A percentile compares a stretch with the other conserved stretches of the same genome.
These are phyloP conservation scores for Candida peoriensis DNA, from an alignment of 805 yeast species.

Conservation along the genomic window DNA sequence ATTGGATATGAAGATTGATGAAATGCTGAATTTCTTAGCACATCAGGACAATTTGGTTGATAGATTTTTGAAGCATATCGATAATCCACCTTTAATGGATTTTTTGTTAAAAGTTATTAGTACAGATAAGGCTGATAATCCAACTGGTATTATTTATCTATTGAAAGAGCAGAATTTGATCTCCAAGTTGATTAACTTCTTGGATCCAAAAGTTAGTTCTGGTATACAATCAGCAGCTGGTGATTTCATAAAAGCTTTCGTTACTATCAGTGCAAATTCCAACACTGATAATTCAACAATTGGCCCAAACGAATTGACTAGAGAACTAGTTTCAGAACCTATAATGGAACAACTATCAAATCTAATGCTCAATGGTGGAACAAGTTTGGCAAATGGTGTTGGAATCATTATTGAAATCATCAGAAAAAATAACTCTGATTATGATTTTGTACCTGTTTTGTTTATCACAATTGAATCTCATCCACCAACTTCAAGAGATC, in stretches of 20 bases:
- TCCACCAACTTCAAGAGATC: slow-evolving; percentile 91
- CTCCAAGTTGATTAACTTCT: slow-evolving; percentile 61
- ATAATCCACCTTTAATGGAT: slow-evolving; percentile 93
- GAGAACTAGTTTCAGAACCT: slow-evolving; percentile 78
- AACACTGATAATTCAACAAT: slow-evolving; percentile 85
- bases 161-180: slow-evolving; percentile 71
- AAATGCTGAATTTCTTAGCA: slow-evolving; percentile 65
- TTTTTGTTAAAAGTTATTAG: slow-evolving; percentile 83
- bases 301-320: slow-evolving; percentile 92
- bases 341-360: slow-evolving; percentile 63
- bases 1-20: slow-evolving; percentile 82
- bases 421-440: slow-evolving; percentile 93
- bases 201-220: slow-evolving; percentile 63
- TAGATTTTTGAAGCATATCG: slow-evolving; percentile 78
- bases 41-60: slow-evolving; percentile 68
- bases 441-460: slow-evolving; percentile 83
- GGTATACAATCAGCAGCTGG: slow-evolving; percentile 90
- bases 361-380: slow-evolving; percentile 77
- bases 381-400: slow-evolving; percentile 90
- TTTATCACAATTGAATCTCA: slow-evolving; percentile 79
- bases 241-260: slow-evolving; percentile 89
- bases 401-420: slow-evolving; percentile 92
- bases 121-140: slow-evolving; percentile 84
- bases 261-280: slow-evolving; percentile 89
- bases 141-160: slow-evolving; percentile 80